Evolutionary conservation across 1,284 basidiomycete species (phyloP), one percentile per base, ranked within the genome.

Genomic region (Coniophora puteana): DNA sequence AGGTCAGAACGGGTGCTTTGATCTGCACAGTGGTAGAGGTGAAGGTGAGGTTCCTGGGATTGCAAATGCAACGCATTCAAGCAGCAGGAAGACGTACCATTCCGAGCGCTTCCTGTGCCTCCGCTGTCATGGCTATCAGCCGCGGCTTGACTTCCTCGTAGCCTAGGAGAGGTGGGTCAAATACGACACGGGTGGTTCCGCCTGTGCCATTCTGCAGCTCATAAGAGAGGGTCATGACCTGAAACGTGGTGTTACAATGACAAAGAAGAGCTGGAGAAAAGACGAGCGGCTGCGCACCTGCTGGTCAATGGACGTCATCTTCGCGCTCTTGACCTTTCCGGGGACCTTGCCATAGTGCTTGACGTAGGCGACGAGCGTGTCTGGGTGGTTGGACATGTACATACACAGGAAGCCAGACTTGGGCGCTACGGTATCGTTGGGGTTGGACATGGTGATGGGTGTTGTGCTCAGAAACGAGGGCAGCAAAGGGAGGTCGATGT

Each of bases 381-480:
- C 86, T 1, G 83, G 83, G 54, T 89, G 86, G 46, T 68, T 78
- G 25, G 76, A 81, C 87, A 90, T 90, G 67, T 90, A 90, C 76
- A 80, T 84, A 60, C 77, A 78, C 28, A 90, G 70, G 55, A 89
- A 90, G 1, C 67, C 68, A 21, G 85, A 87, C 51, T 84, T 86
- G 17, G 78, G 77, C 18, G 82, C 81, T 2, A 89, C 83, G 5
- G 80, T 74, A 55, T 87, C 81, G n/a, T n/a, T n/a, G 8, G 83
- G 74, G 55, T 89, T 62, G 3, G 48, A 47, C 67, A 72, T 71
- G 31, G 30, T 37, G 30, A 11, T 27, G 14, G 14, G 10, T 14
- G 26, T 27, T 27, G 26, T 27, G 10, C 26, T 27, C 26, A 10
- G 10, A 27, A 10, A 27, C 26, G 14, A 10, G 26, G 26, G 26